A percentile compares a stretch with the other conserved stretches of the same genome.
These are phyloP conservation scores for Phialophora verrucosa DNA, from an alignment of 2,329 filamentous ascomycete genomes.

Conservation along the genomic window DNA sequence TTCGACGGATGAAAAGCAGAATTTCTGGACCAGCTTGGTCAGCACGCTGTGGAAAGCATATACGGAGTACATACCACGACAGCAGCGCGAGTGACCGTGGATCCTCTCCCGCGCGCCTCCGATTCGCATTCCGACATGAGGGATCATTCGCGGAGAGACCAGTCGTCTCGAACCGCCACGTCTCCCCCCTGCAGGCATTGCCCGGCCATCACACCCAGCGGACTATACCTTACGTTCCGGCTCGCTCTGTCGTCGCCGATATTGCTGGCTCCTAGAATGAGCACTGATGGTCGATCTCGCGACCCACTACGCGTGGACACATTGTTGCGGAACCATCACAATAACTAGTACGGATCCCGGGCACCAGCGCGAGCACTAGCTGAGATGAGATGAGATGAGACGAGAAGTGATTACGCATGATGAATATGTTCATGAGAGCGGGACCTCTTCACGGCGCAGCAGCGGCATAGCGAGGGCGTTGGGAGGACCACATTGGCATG, in stretches of 20 bases:
- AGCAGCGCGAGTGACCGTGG: not conserved
- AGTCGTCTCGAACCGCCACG: not conserved
- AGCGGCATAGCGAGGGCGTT: slow-evolving; percentile 26
- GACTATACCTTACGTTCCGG: not conserved
- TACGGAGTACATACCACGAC: not conserved
- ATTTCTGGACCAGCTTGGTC: not conserved
- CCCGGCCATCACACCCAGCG: not conserved
- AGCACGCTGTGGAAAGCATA: not conserved
- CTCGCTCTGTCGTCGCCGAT: not conserved
- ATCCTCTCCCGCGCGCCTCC: not conserved
- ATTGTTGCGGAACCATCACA: not conserved
- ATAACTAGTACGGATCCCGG: not conserved
- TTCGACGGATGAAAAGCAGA: not conserved
- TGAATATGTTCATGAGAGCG: not conserved
- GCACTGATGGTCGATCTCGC: not conserved
- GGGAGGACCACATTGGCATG: not conserved
- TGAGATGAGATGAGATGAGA: not conserved
- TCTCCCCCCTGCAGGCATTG: not conserved
- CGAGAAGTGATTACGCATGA: not conserved
- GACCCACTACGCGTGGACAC: not conserved
- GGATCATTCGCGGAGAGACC: not conserved
- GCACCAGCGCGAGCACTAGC: not conserved
- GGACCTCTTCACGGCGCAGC: not conserved
- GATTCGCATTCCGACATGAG: not conserved
- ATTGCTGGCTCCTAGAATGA: not conserved